Base-by-base conservation (phyloP, 1,284 basidiomycete species). In the Quambalaria eucalypti region DNA sequence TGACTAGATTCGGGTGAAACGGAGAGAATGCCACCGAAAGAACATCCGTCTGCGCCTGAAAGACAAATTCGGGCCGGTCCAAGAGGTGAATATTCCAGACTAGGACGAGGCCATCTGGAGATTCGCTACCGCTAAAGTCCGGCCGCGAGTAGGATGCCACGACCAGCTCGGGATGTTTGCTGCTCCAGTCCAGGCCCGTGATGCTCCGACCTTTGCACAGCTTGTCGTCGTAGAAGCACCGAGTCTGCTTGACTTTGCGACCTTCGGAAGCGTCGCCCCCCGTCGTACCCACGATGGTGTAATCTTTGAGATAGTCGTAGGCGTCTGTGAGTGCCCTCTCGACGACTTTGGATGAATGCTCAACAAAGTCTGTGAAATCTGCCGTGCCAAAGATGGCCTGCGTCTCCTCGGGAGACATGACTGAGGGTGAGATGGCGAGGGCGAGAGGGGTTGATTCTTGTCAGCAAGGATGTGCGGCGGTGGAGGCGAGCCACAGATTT, bases 111-210 rank as follows among this genome's bases (percentile, higher is more conserved):
- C 95, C 95, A 67, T 97, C 92, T 0, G 93, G 91, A 14, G 42
- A 21, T 12, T 26, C 25, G 21, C 42, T 26, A n/a, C 61, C 60
- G 71, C 95, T 91, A n/a, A n/a, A n/a, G 62, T 93, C 91, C 66
- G 93, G 95, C 78, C 95, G 93, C 79, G 95, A 98, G 75, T 99
- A 99, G 4, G 91, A 87, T 0, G 90, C 91, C 8, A 89, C 88
- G 58, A 85, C 87, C 25, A 99, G 83, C 77, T 99, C 95, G 7
- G 92, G 92, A 68, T 90, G 95, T 90, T 92, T 93, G 1, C 88
- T 87, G 51, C 90, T 95, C 95, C 95, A 99, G 73, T 97, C 95
- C 14, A 97, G 80, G 62, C 88, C 90, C 0, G 95, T 98, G 54
- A 99, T 87, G 10, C 90, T 92, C 51, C 95, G 80, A 68, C 55